These are phyloP conservation scores for Gomphus bonarii DNA, from an alignment of 1,284 basidiomycete genomes.

Conservation along the genomic window DNA sequence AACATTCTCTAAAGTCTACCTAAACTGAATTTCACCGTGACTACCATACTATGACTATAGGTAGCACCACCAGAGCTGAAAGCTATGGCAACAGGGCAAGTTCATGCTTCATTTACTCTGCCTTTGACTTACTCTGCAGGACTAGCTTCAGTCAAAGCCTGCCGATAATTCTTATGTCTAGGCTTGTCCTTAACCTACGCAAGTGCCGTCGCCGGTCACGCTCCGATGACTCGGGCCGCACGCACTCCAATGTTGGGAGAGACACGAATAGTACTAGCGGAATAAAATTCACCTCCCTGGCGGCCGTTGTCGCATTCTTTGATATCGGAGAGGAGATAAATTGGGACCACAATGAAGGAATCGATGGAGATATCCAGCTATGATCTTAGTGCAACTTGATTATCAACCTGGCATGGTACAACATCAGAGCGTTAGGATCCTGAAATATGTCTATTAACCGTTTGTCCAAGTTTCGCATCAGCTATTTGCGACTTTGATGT, in stretches of 20 bases:
- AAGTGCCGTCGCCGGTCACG: not conserved
- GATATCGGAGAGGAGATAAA: not conserved
- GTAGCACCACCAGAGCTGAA: not conserved
- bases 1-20: not conserved
- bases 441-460: too few relatives aligned
- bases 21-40: not conserved
- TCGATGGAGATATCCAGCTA: not conserved
- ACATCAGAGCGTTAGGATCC: not conserved
- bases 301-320: not conserved
- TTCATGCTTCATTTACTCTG: not conserved
- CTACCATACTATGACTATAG: not conserved
- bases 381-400: too few relatives aligned
- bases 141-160: not conserved
- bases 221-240: not conserved
- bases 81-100: not conserved
- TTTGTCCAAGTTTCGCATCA: too few relatives aligned
- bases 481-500: too few relatives aligned
- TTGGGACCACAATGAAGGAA: not conserved
- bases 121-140: not conserved
- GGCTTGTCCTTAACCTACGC: not conserved
- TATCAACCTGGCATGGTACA: not conserved
- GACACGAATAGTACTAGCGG: not conserved
- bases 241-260: not conserved
- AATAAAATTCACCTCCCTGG: not conserved
- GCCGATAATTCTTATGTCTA: not conserved